phyloP scores from a whole-genome alignment of 2,329 filamentous ascomycete species.

The Coleophoma cylindrospora region DNA sequence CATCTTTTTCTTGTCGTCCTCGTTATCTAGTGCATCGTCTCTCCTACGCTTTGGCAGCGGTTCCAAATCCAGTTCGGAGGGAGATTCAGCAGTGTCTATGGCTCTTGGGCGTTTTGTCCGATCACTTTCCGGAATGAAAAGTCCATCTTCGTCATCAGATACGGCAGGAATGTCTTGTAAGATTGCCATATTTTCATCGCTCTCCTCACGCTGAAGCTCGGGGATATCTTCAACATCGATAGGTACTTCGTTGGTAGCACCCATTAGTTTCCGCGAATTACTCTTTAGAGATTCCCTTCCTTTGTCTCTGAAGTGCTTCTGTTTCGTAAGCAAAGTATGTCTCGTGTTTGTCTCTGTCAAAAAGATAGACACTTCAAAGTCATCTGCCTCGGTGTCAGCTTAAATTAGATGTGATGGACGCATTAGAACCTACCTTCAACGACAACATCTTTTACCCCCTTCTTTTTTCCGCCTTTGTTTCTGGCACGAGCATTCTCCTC shows the following conservation, averaged over 20 bases:
- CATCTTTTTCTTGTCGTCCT: constrained; percentile 86
- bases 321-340: constrained; percentile 81
- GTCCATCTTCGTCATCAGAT: constrained; percentile 9
- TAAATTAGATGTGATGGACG: no score
- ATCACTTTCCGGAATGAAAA: constrained; percentile 29
- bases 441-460: constrained; percentile 81
- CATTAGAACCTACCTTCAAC: constrained; percentile 53
- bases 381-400: constrained; percentile 50
- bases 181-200: constrained; percentile 15
- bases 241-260: constrained; percentile 46
- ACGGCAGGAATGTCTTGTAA: constrained; percentile 20
- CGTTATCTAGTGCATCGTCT: constrained; percentile 29
- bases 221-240: constrained; percentile 27
- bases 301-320: constrained; percentile 68
- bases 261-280: constrained; percentile 58
- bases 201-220: constrained; percentile 17
- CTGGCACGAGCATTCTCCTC: constrained; percentile 73
- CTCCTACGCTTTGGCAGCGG: constrained; percentile 39
- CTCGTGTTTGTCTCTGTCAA: constrained; percentile 80
- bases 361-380: constrained; percentile 94
- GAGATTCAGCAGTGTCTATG: constrained; percentile 23
- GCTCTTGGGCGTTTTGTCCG: constrained; percentile 22
- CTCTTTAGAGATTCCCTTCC: constrained; percentile 39
- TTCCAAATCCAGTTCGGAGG: constrained; percentile 22
- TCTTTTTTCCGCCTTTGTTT: constrained; percentile 54